A percentile compares a stretch with the other conserved stretches of the same genome.
Evolutionary conservation across 2,329 filamentous ascomycete species (phyloP).

Genomic region (Fonsecaea pugnacius): DNA sequence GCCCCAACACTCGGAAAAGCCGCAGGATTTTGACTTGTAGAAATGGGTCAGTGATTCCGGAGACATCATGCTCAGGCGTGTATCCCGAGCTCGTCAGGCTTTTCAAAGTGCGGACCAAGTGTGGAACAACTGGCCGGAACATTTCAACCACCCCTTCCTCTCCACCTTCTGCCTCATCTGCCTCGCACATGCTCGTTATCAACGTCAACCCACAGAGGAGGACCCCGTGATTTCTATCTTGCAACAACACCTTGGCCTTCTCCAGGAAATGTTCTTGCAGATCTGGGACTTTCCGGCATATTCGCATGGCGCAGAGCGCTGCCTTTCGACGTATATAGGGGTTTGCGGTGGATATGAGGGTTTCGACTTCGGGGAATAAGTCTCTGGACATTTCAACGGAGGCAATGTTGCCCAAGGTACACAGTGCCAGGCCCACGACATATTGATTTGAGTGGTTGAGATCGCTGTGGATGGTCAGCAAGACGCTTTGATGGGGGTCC

Average conservation of each 20-base stretch:
- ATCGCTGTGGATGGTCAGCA: constrained; percentile 67
- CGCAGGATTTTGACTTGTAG: constrained; percentile 94
- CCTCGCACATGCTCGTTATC: constrained; percentile 89
- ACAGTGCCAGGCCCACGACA: constrained; percentile 92
- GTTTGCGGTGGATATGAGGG: constrained; percentile 86
- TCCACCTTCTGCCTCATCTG: constrained; percentile 83
- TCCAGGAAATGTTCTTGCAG: constrained; percentile 96
- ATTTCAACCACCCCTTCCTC: constrained; percentile 87
- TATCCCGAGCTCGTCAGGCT: constrained; percentile 93
- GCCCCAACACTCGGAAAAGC: constrained; percentile 80
- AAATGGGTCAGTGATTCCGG: constrained; percentile 96
- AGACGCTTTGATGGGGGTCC: neutral
- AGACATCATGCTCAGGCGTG: constrained; percentile 96
- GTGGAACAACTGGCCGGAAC: constrained; percentile 83
- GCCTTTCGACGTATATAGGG: constrained; percentile 98
- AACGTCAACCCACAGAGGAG: constrained; percentile 89
- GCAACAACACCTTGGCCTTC: constrained; percentile 83
- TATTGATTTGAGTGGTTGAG: constrained; percentile 98
- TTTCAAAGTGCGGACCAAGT: constrained; percentile 87
- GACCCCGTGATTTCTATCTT: constrained; percentile 94
- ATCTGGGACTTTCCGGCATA: constrained; percentile 97
- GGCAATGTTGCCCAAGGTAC: constrained; percentile 95
- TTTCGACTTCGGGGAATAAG: constrained; percentile 94
- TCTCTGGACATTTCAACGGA: constrained; percentile 98
- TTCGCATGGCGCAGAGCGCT: constrained; percentile 97